Evolutionary conservation across 345 rosid species (phyloP).

Genomic region (Bruguiera gymnorhiza): DNA sequence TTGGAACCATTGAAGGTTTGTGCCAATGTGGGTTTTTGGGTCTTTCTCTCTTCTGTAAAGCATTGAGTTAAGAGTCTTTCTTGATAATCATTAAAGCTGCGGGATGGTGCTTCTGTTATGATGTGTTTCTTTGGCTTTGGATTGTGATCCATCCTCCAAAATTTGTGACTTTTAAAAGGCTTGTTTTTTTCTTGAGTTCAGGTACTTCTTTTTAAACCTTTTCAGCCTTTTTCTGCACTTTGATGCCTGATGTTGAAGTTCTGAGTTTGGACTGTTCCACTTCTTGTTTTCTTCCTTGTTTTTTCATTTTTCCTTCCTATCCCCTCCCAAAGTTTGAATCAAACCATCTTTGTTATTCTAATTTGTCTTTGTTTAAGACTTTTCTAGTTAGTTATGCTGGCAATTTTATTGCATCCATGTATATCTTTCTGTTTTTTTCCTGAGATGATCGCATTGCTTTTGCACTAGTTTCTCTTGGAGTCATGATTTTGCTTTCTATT

Average conservation of each 20-base stretch:
- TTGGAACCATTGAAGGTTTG: background rate
- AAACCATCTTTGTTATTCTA: background rate
- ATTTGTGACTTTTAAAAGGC: constrained; percentile 25
- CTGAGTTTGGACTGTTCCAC: constrained; percentile 45
- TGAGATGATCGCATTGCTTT: constrained; percentile 20
- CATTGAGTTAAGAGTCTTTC: background rate
- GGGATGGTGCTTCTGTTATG: constrained; percentile 19
- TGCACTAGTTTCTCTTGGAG: constrained; percentile 38
- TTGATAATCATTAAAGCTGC: constrained; percentile 16
- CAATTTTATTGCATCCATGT: too few relatives aligned
- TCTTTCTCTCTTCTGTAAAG: background rate
- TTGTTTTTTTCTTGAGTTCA: constrained; percentile 22
- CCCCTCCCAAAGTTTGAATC: background rate
- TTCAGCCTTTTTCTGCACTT: constrained; percentile 43
- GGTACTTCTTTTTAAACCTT: constrained; percentile 34
- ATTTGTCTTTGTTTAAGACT: background rate
- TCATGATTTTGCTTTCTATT: constrained; percentile 35
- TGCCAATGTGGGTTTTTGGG: constrained; percentile 1
- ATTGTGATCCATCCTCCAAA: constrained; percentile 22
- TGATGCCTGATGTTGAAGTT: constrained; percentile 52
- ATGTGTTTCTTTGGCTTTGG: constrained; percentile 6
- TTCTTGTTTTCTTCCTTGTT: constrained; percentile 19
- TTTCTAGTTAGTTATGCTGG: too few relatives aligned
- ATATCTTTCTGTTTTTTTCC: too few relatives aligned
- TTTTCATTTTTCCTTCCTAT: constrained; percentile 2